Percentiles rank a stretch among this genome's conserved stretches.
These are phyloP conservation scores for Mortierella sp. DNA, from an alignment of 371 early-diverging fungal species.

Conservation along the genomic window DNA sequence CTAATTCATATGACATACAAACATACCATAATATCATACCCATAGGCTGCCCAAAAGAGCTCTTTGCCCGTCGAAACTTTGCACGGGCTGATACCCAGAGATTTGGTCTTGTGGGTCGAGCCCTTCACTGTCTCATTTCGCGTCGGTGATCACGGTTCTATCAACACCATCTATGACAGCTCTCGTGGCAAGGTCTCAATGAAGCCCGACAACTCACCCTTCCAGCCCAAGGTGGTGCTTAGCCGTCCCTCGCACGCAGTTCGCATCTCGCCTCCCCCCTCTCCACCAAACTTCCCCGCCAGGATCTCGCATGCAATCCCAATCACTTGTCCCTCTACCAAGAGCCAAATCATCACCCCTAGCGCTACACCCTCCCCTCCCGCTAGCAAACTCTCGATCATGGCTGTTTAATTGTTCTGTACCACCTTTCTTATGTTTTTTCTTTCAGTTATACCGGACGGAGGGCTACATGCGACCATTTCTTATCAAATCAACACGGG, in stretches of 20 bases:
- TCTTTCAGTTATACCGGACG: not conserved
- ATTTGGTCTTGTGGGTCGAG: slow-evolving; percentile 84
- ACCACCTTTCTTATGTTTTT: not conserved
- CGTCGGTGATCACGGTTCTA: slow-evolving; percentile 78
- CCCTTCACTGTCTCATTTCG: slow-evolving; percentile 80
- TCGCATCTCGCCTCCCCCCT: slow-evolving; percentile 65
- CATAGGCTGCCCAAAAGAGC: slow-evolving; percentile 64
- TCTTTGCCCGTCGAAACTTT: slow-evolving; percentile 32
- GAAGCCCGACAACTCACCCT: slow-evolving; percentile 56
- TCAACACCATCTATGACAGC: slow-evolving; percentile 76
- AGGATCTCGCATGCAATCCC: slow-evolving; percentile 52
- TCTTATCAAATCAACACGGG: slow-evolving; percentile 3
- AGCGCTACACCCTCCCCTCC: slow-evolving; percentile 47
- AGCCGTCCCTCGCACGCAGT: slow-evolving; percentile 59
- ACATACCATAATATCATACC: not conserved
- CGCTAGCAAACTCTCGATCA: slow-evolving; percentile 40
- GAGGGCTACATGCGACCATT: slow-evolving; percentile 20
- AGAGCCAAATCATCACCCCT: slow-evolving; percentile 53
- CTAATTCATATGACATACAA: too few species aligned
- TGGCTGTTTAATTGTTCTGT: slow-evolving; percentile 27
- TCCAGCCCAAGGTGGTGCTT: slow-evolving; percentile 28
- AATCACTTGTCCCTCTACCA: slow-evolving; percentile 61
- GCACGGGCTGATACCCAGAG: slow-evolving; percentile 71
- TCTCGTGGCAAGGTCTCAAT: slow-evolving; percentile 69
- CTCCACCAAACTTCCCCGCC: slow-evolving; percentile 44